Conservation (phyloP, 129 eudicot species). For the Pittosporum tobira region DNA sequence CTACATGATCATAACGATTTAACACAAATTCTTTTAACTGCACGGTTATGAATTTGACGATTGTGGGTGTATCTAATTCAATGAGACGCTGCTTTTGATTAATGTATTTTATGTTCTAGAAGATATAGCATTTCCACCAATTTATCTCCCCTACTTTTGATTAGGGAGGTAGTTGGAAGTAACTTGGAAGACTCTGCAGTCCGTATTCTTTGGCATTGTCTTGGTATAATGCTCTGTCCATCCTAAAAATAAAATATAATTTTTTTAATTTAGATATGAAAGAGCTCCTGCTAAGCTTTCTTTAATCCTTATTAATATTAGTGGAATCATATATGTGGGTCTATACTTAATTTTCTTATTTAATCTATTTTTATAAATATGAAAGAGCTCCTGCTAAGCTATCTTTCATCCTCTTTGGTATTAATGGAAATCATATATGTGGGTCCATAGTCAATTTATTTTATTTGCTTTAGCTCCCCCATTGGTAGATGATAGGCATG, state of each 20-base stretch:
- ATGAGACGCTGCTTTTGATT: background rate
- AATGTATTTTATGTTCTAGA: background rate
- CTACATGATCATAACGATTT: too few relatives aligned
- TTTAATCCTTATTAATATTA: background rate
- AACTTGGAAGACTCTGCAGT: conserved; percentile 2
- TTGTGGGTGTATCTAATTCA: background rate
- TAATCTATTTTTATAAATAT: background rate
- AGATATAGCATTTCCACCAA: background rate
- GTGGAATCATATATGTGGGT: background rate
- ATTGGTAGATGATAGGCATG: background rate
- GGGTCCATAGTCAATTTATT: conserved; percentile 9
- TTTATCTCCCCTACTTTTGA: background rate
- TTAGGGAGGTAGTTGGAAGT: background rate
- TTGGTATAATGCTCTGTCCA: background rate
- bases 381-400: background rate
- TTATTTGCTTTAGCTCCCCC: background rate
- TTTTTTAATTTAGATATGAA: too few relatives aligned
- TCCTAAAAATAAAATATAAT: too few relatives aligned
- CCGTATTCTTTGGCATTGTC: background rate
- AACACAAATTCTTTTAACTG: too few relatives aligned
- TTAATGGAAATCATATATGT: background rate
- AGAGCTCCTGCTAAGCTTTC: background rate
- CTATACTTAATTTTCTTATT: too few relatives aligned
- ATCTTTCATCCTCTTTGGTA: background rate
- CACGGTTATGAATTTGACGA: background rate